Evolutionary conservation across 805 yeast species (phyloP).

Genomic region (Alloascoidea hylecoeti): DNA sequence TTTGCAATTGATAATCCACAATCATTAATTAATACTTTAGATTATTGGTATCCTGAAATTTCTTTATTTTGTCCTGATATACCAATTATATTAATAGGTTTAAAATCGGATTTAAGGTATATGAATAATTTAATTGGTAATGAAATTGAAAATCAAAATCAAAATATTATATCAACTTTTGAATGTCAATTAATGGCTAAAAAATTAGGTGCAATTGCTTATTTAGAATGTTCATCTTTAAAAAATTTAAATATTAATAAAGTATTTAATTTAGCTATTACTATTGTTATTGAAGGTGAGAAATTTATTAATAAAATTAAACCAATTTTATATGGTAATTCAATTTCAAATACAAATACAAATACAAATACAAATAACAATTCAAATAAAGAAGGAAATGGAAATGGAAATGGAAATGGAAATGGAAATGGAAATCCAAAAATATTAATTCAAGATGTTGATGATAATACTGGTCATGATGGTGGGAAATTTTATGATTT

Average conservation of each 20-base stretch:
- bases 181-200: slow-evolving; percentile 92
- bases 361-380: no score
- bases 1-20: slow-evolving; percentile 90
- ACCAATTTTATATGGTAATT: no score
- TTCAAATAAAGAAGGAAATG: no score
- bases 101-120: slow-evolving; percentile 84
- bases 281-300: background rate
- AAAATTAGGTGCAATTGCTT: slow-evolving; percentile 84
- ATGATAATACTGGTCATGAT: no score
- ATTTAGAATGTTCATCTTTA: slow-evolving; percentile 94
- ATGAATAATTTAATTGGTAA: slow-evolving; percentile 33
- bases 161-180: slow-evolving; percentile 61
- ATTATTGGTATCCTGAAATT: slow-evolving; percentile 94
- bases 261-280: slow-evolving; percentile 43
- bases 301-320: background rate
- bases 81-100: slow-evolving; percentile 81
- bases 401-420: no score
- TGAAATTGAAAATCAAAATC: background rate
- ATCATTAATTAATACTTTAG: slow-evolving; percentile 86
- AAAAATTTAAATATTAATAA: slow-evolving; percentile 97
- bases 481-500: no score
- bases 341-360: no score
- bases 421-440: no score
- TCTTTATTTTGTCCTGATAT: slow-evolving; percentile 97
- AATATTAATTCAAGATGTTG: no score